These are phyloP conservation scores for Patellifolia procumbens DNA, from an alignment of 179 eudicot genomes.

Conservation along the genomic window DNA sequence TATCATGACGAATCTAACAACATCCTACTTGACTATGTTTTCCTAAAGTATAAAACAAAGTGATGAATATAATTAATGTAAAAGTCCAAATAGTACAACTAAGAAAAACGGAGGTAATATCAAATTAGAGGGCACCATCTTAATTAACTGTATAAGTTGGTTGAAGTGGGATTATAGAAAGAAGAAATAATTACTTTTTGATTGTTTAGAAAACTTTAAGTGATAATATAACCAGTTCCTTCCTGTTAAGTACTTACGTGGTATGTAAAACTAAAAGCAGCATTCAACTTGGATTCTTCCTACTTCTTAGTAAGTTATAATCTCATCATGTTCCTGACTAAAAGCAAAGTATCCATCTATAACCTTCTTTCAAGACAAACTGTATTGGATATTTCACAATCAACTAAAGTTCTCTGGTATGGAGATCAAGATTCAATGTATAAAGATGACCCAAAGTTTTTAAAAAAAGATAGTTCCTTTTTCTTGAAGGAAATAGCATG, in stretches of 20 bases:
- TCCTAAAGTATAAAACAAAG: too few species aligned
- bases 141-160: too few species aligned
- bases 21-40: too few species aligned
- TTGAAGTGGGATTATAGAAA: too few species aligned
- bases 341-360: neutral
- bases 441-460: too few species aligned
- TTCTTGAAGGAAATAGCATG: too few species aligned
- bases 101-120: too few species aligned
- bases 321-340: neutral
- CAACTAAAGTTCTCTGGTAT: neutral
- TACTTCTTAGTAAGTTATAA: neutral
- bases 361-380: neutral
- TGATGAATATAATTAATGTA: too few species aligned
- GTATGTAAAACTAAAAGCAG: neutral
- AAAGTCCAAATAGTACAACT: too few species aligned
- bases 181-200: too few species aligned
- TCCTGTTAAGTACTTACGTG: neutral
- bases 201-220: neutral
- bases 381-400: neutral
- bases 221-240: neutral
- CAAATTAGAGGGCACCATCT: too few species aligned
- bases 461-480: neutral
- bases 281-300: neutral
- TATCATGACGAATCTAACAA: too few species aligned
- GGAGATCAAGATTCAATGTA: slow-evolving; percentile 1